Evolutionary conservation across 1,284 basidiomycete genomes (phyloP).

Genomic region (Trametes versicolor): DNA sequence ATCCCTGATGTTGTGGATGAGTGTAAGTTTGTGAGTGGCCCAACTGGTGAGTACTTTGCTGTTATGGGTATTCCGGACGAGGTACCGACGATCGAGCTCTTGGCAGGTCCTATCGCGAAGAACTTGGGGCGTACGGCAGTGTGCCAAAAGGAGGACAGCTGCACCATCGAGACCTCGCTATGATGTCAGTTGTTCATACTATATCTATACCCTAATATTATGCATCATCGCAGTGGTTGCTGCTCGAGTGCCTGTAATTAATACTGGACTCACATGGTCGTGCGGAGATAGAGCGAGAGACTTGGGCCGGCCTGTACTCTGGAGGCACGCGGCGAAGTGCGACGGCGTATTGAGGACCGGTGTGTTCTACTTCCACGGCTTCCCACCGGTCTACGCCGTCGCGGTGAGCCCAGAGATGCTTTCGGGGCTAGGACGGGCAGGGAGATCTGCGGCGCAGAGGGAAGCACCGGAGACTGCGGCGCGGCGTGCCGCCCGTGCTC

Average conservation of each 20-base stretch:
- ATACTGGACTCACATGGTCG: background rate
- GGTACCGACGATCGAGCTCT: background rate
- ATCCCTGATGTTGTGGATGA: constrained; percentile 24
- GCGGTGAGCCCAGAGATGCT: constrained; percentile 5
- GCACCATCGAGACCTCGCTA: constrained; percentile 32
- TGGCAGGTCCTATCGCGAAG: constrained; percentile 43
- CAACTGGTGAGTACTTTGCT: constrained; percentile 37
- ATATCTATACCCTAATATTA: background rate
- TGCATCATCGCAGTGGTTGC: background rate
- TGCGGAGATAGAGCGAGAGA: background rate
- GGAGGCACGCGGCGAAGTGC: background rate
- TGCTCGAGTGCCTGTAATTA: background rate
- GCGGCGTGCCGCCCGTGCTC: background rate
- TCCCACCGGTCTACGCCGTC: constrained; percentile 3
- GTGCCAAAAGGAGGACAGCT: constrained; percentile 39
- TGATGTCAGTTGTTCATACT: constrained; percentile 5
- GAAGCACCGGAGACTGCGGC: constrained; percentile 13
- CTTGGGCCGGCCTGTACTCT: background rate
- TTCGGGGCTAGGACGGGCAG: background rate
- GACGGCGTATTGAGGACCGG: background rate
- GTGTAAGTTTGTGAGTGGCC: constrained; percentile 41
- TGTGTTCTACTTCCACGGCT: background rate
- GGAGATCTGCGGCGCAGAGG: constrained; percentile 8
- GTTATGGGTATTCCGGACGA: background rate
- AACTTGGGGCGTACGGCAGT: constrained; percentile 41